Base-by-base conservation (phyloP, 2,329 filamentous ascomycete genomes). In the Juglanconis oblonga region DNA sequence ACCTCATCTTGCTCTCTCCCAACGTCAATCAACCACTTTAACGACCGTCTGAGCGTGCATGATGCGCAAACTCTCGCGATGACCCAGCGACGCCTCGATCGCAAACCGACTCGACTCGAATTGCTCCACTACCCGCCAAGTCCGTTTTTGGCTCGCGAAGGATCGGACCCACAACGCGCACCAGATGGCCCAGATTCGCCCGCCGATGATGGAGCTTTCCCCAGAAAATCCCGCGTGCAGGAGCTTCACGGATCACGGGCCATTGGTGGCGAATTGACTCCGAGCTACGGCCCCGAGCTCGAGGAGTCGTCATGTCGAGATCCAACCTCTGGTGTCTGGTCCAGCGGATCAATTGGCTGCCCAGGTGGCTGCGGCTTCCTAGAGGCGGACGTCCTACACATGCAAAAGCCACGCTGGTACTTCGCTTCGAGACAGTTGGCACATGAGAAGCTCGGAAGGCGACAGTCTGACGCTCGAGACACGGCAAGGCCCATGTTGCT, bases 141-240 rank as follows among this genome's bases (percentile, higher is more conserved):
- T 14, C 36, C 11, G 10, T n/a, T 31, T 7, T 7, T 9, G 31
- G n/a, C 36, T 40, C 14, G 36, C 61, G 54, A 9, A 14, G 29
- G 14, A 36, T 24, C 33, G 35, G 57, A 59, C 57, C 61, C 61
- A 60, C 61, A 40, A 14, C 31, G 29, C 53, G n/a, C 53, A 56
- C 50, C 17, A 52, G 52, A 55, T 51, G 42, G 47, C 24, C 24
- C 24, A 24, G 24, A 24, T 24, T 24, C 24, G n/a, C 38, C 51
- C 61, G 54, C 55, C 33, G 50, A 40, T 32, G 58, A 62, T 62
- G 61, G 61, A 61, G 53, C 61, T 50, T 62, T 61, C 61, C 61
- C 61, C 61, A 62, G 61, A 55, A 62, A 62, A 53, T 62, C 50
- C 54, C 47, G 45, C 61, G 47, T 44, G 42, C 56, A 52, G 32